phyloP scores from a whole-genome alignment of 306 rosid genomes.

The Vigna nakashimae region DNA sequence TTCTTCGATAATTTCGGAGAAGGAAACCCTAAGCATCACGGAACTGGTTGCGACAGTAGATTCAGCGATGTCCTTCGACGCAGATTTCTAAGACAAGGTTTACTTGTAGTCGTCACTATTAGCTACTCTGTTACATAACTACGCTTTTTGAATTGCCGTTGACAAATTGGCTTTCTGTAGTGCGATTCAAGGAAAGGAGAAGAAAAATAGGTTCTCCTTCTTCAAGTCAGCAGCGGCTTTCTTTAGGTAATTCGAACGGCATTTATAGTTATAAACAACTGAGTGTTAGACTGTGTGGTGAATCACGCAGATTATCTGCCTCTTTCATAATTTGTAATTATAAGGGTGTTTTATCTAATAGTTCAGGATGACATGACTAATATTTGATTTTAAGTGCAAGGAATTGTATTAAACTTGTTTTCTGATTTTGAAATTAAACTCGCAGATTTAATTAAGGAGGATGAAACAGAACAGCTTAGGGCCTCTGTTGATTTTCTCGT shows the following conservation, averaged over 20 bases:
- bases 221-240: constrained; percentile 53
- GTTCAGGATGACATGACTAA: background rate
- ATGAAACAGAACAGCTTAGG: constrained; percentile 78
- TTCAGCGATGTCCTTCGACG: constrained; percentile 88
- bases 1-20: constrained; percentile 76
- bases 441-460: constrained; percentile 63
- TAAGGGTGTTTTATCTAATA: constrained; percentile 10
- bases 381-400: background rate
- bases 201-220: constrained; percentile 54
- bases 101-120: background rate
- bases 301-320: background rate
- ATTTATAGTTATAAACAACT: background rate
- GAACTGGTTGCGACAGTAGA: constrained; percentile 56
- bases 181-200: constrained; percentile 73
- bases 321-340: constrained; percentile 15
- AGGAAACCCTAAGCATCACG: constrained; percentile 50
- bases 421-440: constrained; percentile 22
- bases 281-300: background rate
- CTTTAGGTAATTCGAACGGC: constrained; percentile 51
- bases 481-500: constrained; percentile 87
- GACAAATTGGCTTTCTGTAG: constrained; percentile 49
- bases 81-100: constrained; percentile 93
- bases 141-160: background rate
- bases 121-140: background rate
- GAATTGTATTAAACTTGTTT: constrained; percentile 17